Evolutionary conservation across 208 protist genomes (phyloP).

Genomic region (Strigomonas galati): DNA sequence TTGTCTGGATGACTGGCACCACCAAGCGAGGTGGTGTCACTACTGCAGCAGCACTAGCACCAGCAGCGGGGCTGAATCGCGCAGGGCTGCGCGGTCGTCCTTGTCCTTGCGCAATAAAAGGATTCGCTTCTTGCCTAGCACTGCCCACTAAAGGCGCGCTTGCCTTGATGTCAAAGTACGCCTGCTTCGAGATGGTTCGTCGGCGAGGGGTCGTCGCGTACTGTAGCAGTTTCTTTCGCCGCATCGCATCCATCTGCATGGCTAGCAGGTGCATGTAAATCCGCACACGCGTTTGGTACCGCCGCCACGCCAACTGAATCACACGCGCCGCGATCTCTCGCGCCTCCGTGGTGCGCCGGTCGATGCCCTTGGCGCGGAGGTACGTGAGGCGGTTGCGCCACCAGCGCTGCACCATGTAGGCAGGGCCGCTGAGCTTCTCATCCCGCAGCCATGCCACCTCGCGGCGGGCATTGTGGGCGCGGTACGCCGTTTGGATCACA

Average conservation of each 20-base stretch:
- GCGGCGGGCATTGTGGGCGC: conserved; percentile 27
- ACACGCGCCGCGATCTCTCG: conserved; percentile 33
- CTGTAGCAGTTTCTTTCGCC: too few species aligned
- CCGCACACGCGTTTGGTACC: conserved; percentile 35
- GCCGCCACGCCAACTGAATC: conserved; percentile 69
- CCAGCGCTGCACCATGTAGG: conserved; percentile 49
- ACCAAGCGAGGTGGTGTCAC: too few species aligned
- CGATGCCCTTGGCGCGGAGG: conserved; percentile 41
- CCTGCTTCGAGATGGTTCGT: too few species aligned
- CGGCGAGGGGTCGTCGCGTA: too few species aligned
- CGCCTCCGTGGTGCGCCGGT: conserved; percentile 25
- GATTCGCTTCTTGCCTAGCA: too few species aligned
- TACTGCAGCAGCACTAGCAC: too few species aligned
- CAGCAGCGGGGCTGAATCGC: too few species aligned
- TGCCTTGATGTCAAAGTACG: too few species aligned
- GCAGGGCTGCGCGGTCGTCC: too few species aligned
- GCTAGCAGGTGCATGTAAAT: conserved; percentile 44
- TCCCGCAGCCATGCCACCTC: conserved; percentile 2
- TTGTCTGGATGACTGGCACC: too few species aligned
- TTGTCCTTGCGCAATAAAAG: too few species aligned
- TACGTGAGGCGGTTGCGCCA: conserved; percentile 28
- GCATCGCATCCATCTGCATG: conserved; percentile 18
- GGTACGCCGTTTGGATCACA: conserved; percentile 53
- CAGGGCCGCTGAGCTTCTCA: conserved; percentile 22
- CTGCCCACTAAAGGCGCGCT: too few species aligned